phyloP scores from a whole-genome alignment of 306 rosid genomes.

The Sesbania bispinosa region DNA sequence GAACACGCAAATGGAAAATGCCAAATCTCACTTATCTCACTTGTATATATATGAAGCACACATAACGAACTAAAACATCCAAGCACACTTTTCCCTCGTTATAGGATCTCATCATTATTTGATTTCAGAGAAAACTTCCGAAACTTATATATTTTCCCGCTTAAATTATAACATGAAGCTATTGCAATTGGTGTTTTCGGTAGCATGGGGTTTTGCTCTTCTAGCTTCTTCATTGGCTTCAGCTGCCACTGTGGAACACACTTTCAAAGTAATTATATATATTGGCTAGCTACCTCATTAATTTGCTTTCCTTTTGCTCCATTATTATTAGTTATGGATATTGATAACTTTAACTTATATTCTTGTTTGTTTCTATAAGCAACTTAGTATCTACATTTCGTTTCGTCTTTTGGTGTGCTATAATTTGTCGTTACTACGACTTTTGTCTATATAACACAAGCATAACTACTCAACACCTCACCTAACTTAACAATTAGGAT shows the following conservation, averaged over 20 bases:
- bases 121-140: not conserved
- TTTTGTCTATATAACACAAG: too few relatives aligned
- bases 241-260: not conserved
- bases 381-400: too few relatives aligned
- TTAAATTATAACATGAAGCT: not conserved
- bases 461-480: too few relatives aligned
- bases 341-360: too few relatives aligned
- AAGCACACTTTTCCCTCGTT: too few relatives aligned
- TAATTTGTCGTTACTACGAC: too few relatives aligned
- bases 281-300: not conserved
- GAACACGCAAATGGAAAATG: constrained; percentile 4
- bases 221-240: constrained; percentile 10
- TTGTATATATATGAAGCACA: constrained; percentile 1
- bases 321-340: not conserved
- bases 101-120: too few relatives aligned
- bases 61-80: not conserved
- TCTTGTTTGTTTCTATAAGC: too few relatives aligned
- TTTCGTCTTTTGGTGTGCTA: too few relatives aligned
- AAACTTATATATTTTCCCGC: not conserved
- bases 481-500: too few relatives aligned
- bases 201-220: not conserved
- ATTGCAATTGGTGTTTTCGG: not conserved
- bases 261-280: constrained; percentile 4
- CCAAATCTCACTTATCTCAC: not conserved
- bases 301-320: not conserved